Base-by-base conservation (phyloP, 148 eudicot species). In the Nepenthes gracilis region DNA sequence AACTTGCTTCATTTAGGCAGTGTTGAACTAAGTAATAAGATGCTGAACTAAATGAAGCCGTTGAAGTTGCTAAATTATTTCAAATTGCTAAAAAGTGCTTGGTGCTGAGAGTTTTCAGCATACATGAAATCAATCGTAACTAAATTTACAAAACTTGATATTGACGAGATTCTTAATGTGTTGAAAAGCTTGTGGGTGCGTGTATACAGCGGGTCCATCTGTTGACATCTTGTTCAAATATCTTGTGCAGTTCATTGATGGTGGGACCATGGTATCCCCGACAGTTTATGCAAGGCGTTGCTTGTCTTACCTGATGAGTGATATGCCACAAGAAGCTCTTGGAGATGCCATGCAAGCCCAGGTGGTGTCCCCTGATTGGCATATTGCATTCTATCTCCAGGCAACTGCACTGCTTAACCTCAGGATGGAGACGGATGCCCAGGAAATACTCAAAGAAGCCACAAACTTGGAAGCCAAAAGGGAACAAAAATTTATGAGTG, bases 351-450 rank as follows among this genome's bases (percentile, higher is more conserved):
- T 65, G 47, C 54, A 65, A 47, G 68, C 68, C 2, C 68, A 65
- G 61, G 54, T 35, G 12, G 54, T 65, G 15, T 55, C 68, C 15
- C 53, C 68, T 10, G 68, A 65, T 34, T 65, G 68, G 68, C 68
- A 65, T 43, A 65, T 65, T 35, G 68, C 68, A 10, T 65, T 55
- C 47, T 65, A 56, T 48, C 68, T 65, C 14, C 68, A 65, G 45
- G 68, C 68, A 65, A 43, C 68, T 13, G 68, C 61, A 33, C 68
- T 65, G 7, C 56, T 65, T 33, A 36, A 12, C 13, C 68, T 65
- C 15, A 61, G 68, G 43, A 65, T 65, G 68, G 68, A 65, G 35
- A 36, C 34, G 43, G 68, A 65, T 65, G 68, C 68, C 45, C 61
- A 57, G 12, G 68, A 65, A 56, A 47, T 47, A 43, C 68, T 65